These are phyloP conservation scores for Haberlea rhodopensis DNA, from an alignment of 257 asterid genomes.

Conservation along the genomic window DNA sequence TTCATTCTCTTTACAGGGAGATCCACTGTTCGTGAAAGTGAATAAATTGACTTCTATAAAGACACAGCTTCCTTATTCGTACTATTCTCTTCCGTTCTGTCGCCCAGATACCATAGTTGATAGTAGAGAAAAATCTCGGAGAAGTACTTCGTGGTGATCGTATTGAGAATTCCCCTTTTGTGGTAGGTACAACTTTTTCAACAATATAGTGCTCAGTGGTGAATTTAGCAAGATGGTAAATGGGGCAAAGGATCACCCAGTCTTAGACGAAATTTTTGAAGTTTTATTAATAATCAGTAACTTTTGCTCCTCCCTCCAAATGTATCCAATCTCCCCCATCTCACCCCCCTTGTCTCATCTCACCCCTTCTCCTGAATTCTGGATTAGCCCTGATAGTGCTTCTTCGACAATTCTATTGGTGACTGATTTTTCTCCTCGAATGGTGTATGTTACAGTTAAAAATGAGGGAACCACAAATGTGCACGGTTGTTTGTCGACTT, in stretches of 20 bases:
- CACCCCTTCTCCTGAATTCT: not conserved
- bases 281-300: not conserved
- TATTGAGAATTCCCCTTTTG: conserved; percentile 64
- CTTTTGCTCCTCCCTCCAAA: not conserved
- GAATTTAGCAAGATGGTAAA: not conserved
- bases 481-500: conserved; percentile 50
- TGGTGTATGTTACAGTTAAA: conserved; percentile 45
- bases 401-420: conserved; percentile 8
- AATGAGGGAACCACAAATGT: conserved; percentile 75
- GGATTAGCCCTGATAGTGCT: not conserved
- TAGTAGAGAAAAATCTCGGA: conserved; percentile 75
- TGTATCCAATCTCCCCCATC: not conserved
- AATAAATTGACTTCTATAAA: conserved; percentile 70
- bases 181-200: conserved; percentile 35
- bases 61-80: conserved; percentile 76
- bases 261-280: too few species aligned
- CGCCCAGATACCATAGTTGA: conserved; percentile 52
- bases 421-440: conserved; percentile 18
- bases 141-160: conserved; percentile 84
- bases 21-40: conserved; percentile 58
- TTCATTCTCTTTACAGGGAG: conserved; percentile 46
- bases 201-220: not conserved
- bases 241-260: not conserved
- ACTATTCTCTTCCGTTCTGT: conserved; percentile 64
- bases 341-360: not conserved